Percentiles rank a stretch among this genome's conserved stretches.
Conservation (phyloP, 2,329 filamentous ascomycete genomes). For the Cercospora berteroae region DNA sequence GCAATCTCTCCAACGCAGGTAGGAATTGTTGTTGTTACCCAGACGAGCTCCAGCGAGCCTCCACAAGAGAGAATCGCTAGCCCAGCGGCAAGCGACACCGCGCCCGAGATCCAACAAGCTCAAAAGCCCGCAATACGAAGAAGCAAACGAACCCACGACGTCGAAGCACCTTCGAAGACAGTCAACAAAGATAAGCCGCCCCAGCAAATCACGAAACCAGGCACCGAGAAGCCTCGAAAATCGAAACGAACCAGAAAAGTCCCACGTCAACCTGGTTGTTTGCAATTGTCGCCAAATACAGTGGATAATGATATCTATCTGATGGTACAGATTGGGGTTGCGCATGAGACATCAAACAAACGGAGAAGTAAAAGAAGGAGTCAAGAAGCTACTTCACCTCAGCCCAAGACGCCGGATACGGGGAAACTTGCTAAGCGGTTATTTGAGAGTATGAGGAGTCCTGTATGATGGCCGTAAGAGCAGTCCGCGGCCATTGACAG, state of each 20-base stretch:
- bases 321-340: background rate
- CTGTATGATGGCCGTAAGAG: too few species aligned
- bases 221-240: background rate
- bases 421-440: background rate
- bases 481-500: too few species aligned
- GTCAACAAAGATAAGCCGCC: background rate
- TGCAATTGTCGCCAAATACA: background rate
- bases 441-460: background rate
- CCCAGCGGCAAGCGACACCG: background rate
- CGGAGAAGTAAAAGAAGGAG: background rate
- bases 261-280: background rate
- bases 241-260: background rate
- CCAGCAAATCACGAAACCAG: background rate
- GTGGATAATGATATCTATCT: background rate
- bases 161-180: background rate
- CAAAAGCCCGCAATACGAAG: background rate
- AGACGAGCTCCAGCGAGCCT: background rate
- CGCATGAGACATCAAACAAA: background rate
- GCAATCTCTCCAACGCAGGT: background rate
- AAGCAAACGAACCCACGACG: background rate
- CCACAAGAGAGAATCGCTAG: background rate
- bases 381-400: background rate
- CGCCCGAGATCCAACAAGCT: background rate
- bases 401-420: background rate
- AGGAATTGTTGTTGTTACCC: background rate